Evolutionary conservation across 331 rosid species (phyloP).

Genomic region (Rosa hybrid): DNA sequence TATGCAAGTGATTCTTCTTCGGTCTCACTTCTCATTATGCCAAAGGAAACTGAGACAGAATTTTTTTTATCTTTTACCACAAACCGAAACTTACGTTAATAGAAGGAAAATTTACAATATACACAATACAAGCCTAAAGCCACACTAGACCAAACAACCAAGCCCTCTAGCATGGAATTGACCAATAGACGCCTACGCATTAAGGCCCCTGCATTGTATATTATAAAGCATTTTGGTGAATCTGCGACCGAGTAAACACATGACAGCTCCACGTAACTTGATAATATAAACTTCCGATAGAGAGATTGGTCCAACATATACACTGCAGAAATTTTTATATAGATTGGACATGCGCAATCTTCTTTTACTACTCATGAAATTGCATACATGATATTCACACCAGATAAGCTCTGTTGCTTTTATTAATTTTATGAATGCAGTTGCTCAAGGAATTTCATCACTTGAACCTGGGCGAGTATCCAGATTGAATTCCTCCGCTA

Average conservation of each 20-base stretch:
- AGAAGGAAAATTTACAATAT: background rate
- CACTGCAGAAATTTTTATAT: background rate
- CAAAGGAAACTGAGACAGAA: background rate
- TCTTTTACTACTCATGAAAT: constrained; percentile 1
- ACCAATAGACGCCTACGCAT: background rate
- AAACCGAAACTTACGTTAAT: background rate
- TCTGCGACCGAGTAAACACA: background rate
- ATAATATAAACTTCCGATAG: background rate
- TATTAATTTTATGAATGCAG: constrained; percentile 24
- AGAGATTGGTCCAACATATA: background rate
- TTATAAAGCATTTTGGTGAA: background rate
- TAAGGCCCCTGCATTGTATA: background rate
- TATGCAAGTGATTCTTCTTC: background rate
- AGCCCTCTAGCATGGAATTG: background rate
- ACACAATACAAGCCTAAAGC: background rate
- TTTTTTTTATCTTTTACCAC: no score
- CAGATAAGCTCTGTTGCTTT: constrained; percentile 12
- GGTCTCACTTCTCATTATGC: background rate
- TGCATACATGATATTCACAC: background rate
- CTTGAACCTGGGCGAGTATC: constrained; percentile 59
- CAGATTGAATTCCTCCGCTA: constrained; percentile 52
- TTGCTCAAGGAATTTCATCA: constrained; percentile 47
- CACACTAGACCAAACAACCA: background rate
- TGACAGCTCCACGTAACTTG: background rate
- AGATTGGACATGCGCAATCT: background rate